These are phyloP conservation scores for Rubus idaeus DNA, from an alignment of 306 rosid genomes.

Conservation along the genomic window DNA sequence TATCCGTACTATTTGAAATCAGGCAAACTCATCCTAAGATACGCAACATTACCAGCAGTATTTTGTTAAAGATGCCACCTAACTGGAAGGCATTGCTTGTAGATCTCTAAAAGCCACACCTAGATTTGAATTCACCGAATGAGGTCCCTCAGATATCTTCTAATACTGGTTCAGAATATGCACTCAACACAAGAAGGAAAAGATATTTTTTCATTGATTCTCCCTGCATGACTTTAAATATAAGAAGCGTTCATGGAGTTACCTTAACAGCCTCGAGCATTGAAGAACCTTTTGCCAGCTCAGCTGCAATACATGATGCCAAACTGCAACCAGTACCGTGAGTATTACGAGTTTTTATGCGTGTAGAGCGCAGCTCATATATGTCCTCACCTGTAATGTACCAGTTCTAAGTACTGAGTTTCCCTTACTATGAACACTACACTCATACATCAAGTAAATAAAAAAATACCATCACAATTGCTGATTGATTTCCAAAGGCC, in stretches of 20 bases:
- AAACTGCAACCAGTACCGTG: conserved; percentile 96
- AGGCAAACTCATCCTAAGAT: neutral
- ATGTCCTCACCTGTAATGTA: conserved; percentile 62
- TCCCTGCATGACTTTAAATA: neutral
- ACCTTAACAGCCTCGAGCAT: conserved; percentile 82
- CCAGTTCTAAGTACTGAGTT: conserved; percentile 31
- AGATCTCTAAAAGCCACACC: neutral
- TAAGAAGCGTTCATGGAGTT: conserved; percentile 3
- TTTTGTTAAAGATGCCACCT: conserved; percentile 1
- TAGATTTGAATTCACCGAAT: neutral
- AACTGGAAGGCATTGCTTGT: conserved; percentile 10
- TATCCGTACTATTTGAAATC: neutral
- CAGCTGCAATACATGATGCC: conserved; percentile 97
- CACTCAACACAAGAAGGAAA: neutral
- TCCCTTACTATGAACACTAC: conserved; percentile 8
- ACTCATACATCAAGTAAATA: neutral
- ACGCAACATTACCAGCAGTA: neutral
- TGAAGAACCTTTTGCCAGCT: conserved; percentile 85
- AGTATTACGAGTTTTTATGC: conserved; percentile 69
- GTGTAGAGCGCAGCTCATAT: conserved; percentile 60
- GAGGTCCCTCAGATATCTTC: neutral
- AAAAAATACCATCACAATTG: neutral
- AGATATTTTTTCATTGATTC: neutral
- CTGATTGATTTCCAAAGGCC: conserved; percentile 15
- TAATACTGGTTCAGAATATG: neutral